phyloP scores from a whole-genome alignment of 1,139 yeast species.

The Yamadazyma triangularis region DNA sequence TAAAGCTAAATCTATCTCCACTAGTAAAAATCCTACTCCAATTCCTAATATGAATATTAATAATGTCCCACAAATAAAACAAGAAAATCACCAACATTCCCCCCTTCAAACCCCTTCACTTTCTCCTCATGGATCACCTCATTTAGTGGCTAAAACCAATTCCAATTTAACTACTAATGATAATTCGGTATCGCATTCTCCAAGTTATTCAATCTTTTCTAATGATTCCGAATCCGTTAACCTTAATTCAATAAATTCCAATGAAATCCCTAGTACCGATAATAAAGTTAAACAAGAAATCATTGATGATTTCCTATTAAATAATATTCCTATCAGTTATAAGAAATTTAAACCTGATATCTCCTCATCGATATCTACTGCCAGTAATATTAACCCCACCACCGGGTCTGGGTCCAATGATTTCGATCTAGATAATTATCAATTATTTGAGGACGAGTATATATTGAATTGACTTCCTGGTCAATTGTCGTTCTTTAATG shows the following conservation, averaged over 20 bases:
- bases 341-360: slow-evolving; percentile 1
- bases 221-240: slow-evolving; percentile 13
- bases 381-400: too few relatives aligned
- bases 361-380: not conserved
- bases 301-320: slow-evolving; percentile 35
- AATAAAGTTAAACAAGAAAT: slow-evolving; percentile 32
- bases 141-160: slow-evolving; percentile 1
- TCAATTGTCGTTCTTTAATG: too few relatives aligned
- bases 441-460: not conserved
- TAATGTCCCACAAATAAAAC: too few relatives aligned
- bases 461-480: too few relatives aligned
- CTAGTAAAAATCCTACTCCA: too few relatives aligned
- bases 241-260: slow-evolving; percentile 12
- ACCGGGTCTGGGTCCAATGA: not conserved
- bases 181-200: slow-evolving; percentile 24
- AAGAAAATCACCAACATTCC: too few relatives aligned
- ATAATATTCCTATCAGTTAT: slow-evolving; percentile 24
- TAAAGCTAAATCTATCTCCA: too few relatives aligned
- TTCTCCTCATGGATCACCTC: slow-evolving; percentile 9
- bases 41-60: too few relatives aligned
- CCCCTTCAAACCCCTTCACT: slow-evolving; percentile 5
- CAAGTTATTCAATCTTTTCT: slow-evolving; percentile 28
- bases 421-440: not conserved
- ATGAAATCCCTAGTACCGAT: slow-evolving; percentile 11
- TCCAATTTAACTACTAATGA: too few relatives aligned